Percentiles rank a stretch among this genome's conserved stretches.
These are phyloP conservation scores for Phytophthora idaei DNA, from an alignment of 352 stramenopile genomes.

Conservation along the genomic window DNA sequence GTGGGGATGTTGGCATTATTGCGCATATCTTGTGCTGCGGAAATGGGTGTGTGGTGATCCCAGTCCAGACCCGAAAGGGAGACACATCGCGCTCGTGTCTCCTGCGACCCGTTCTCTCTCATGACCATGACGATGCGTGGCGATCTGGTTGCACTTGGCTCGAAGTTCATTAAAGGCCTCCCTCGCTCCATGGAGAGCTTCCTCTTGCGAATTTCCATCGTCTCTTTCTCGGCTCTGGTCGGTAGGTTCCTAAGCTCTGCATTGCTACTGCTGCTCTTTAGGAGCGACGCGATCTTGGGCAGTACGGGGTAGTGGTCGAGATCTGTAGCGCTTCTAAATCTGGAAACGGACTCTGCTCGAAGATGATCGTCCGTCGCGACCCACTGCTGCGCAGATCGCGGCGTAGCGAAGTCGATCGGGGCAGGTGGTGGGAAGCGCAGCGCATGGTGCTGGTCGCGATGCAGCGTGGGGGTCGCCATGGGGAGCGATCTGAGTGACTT, in stretches of 20 bases:
- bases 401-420: neutral
- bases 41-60: neutral
- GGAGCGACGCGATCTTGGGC: slow-evolving; percentile 23
- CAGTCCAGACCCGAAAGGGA: neutral
- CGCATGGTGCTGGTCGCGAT: neutral
- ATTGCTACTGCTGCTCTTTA: neutral
- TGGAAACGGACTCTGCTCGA: neutral
- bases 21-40: neutral
- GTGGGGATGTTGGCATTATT: neutral
- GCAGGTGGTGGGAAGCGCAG: neutral
- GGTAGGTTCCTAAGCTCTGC: neutral
- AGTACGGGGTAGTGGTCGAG: slow-evolving; percentile 8
- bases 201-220: slow-evolving; percentile 3
- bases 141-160: neutral
- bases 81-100: neutral
- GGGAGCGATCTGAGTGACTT: neutral
- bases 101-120: neutral
- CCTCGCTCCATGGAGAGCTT: neutral
- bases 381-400: slow-evolving; percentile 3
- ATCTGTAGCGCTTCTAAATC: slow-evolving; percentile 14
- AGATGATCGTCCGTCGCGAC: neutral
- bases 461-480: slow-evolving; percentile 16
- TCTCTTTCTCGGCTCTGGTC: neutral
- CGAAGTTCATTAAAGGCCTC: neutral
- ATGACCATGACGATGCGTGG: slow-evolving; percentile 6